Conservation (phyloP, 257 asterid genomes). For the Nicotiana obtusifolia region DNA sequence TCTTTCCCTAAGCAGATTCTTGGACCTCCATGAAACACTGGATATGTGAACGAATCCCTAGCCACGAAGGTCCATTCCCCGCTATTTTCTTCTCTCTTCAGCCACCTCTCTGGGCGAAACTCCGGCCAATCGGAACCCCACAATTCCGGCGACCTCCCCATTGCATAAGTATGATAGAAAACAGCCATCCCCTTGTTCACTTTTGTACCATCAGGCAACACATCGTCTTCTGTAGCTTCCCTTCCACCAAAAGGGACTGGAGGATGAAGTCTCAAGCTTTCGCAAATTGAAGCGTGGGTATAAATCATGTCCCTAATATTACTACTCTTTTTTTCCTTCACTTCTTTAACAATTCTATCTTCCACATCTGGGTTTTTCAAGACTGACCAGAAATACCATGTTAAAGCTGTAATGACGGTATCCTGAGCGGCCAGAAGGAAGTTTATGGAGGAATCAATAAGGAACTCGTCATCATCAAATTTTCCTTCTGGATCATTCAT, state of each 20-base stretch:
- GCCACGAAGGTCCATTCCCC: neutral
- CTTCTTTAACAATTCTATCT: neutral
- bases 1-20: constrained; percentile 7
- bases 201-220: constrained; percentile 6
- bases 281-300: constrained; percentile 1
- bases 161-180: neutral
- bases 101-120: constrained; percentile 2
- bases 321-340: neutral
- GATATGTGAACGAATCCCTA: constrained; percentile 3
- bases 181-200: neutral
- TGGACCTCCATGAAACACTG: constrained; percentile 3
- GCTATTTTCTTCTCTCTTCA: neutral
- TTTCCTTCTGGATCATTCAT: neutral
- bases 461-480: neutral
- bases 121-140: constrained; percentile 4
- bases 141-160: neutral
- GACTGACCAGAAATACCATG: neutral
- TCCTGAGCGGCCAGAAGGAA: neutral
- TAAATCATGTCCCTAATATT: neutral
- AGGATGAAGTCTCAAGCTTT: constrained; percentile 11
- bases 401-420: neutral
- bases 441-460: neutral
- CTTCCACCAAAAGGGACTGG: neutral
- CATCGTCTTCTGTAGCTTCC: neutral
- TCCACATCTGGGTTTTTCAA: neutral